These are phyloP conservation scores for Euphorbia celastroides DNA, from an alignment of 441 rosid genomes.

Conservation along the genomic window DNA sequence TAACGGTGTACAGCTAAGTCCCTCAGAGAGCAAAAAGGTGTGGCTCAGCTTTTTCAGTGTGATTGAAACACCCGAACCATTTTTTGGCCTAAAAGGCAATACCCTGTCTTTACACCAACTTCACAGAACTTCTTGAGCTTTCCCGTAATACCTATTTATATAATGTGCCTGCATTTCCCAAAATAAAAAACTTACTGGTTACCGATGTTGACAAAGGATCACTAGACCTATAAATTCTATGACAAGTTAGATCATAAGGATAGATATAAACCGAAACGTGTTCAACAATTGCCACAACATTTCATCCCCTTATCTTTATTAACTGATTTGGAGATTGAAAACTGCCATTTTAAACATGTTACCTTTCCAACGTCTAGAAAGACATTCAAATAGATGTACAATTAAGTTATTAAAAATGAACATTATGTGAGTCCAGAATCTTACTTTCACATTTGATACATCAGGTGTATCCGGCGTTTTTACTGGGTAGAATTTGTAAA, in stretches of 20 bases:
- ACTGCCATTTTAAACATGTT: not conserved
- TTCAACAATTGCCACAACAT: not conserved
- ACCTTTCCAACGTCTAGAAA: not conserved
- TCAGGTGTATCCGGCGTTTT: constrained; percentile 69
- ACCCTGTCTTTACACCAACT: not conserved
- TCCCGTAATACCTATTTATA: constrained; percentile 73
- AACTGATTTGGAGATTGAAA: not conserved
- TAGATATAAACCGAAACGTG: too few relatives aligned
- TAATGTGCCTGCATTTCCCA: constrained; percentile 46
- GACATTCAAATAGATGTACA: not conserved
- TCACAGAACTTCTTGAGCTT: constrained; percentile 65
- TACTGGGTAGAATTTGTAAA: constrained; percentile 86
- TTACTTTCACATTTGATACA: constrained; percentile 57
- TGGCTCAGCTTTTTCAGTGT: constrained; percentile 9
- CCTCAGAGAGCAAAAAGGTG: constrained; percentile 14
- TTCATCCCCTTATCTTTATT: not conserved
- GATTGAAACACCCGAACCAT: constrained; percentile 15
- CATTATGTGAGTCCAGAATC: not conserved
- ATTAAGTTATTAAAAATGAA: not conserved
- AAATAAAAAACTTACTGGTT: too few relatives aligned
- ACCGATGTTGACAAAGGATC: not conserved
- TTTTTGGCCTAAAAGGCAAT: constrained; percentile 4
- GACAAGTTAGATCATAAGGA: too few relatives aligned
- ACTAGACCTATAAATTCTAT: too few relatives aligned
- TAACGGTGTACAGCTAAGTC: constrained; percentile 1